phyloP scores from a whole-genome alignment of 305 asterid species.

The Striga hermonthica region DNA sequence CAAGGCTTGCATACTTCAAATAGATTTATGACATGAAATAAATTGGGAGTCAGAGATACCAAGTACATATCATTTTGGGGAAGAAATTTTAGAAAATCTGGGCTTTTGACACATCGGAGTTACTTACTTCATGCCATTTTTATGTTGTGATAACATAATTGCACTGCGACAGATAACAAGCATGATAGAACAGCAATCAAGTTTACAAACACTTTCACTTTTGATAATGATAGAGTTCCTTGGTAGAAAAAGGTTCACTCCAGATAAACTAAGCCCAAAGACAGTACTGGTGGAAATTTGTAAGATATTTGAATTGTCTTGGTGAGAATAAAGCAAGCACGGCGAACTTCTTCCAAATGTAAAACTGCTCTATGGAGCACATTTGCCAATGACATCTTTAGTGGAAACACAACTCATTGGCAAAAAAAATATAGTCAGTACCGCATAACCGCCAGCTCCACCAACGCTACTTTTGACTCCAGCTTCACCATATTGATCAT shows the following conservation, averaged over 20 bases:
- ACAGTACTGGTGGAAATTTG: background rate
- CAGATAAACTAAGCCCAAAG: background rate
- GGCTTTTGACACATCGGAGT: constrained; percentile 8
- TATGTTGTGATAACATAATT: constrained; percentile 17
- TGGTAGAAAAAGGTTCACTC: background rate
- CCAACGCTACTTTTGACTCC: constrained; percentile 87
- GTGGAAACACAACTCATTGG: background rate
- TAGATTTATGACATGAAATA: constrained; percentile 17
- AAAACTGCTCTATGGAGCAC: constrained; percentile 9
- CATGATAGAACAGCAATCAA: background rate
- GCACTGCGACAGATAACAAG: constrained; percentile 12
- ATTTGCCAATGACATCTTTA: constrained; percentile 17
- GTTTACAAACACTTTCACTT: constrained; percentile 7
- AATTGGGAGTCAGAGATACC: constrained; percentile 20
- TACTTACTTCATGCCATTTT: constrained; percentile 7
- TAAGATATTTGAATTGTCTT: constrained; percentile 6
- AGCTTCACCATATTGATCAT: constrained; percentile 98
- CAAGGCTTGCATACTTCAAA: constrained; percentile 25
- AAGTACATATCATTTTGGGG: constrained; percentile 16
- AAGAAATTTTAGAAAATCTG: constrained; percentile 12
- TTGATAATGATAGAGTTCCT: background rate
- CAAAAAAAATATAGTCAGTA: constrained; percentile 33
- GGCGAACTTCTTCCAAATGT: constrained; percentile 4
- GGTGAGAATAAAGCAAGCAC: constrained; percentile 14
- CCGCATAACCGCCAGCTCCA: constrained; percentile 92